These are phyloP conservation scores for Aspergillus quadrilineatus DNA, from an alignment of 2,329 filamentous ascomycete genomes.

Conservation along the genomic window DNA sequence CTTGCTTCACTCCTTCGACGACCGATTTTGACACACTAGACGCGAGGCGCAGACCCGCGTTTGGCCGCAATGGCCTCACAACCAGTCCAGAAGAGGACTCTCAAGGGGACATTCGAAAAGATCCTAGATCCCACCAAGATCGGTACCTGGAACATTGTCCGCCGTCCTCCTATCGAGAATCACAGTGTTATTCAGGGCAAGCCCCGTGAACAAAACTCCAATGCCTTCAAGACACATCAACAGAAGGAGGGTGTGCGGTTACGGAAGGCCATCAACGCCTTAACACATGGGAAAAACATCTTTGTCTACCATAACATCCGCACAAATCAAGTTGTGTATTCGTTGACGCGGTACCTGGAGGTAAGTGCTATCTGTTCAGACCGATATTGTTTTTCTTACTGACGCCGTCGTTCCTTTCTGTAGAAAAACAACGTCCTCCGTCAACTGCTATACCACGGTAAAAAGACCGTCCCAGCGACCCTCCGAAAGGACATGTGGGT, in stretches of 20 bases:
- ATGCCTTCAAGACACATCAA: conserved; percentile 43
- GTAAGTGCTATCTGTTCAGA: conserved; percentile 39
- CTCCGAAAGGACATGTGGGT: conserved; percentile 64
- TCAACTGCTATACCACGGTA: conserved; percentile 63
- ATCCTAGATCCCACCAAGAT: conserved; percentile 43
- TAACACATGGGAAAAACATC: conserved; percentile 58
- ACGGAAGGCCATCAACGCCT: conserved; percentile 47
- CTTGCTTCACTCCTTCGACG: conserved; percentile 1
- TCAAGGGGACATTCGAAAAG: conserved; percentile 25
- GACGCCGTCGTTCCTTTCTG: conserved; percentile 4
- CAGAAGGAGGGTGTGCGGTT: conserved; percentile 40
- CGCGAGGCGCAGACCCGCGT: conserved; percentile 17
- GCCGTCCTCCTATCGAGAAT: conserved; percentile 36
- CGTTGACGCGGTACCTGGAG: conserved; percentile 56
- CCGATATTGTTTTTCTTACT: background rate
- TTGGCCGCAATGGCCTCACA: conserved; percentile 39
- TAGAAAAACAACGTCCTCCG: conserved; percentile 54
- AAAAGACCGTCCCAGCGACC: conserved; percentile 59
- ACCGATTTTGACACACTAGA: background rate
- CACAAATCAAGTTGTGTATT: conserved; percentile 66
- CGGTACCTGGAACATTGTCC: conserved; percentile 37
- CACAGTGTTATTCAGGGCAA: conserved; percentile 44
- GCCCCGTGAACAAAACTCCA: conserved; percentile 38
- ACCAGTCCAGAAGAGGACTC: conserved; percentile 27
- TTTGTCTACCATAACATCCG: conserved; percentile 62